Conservation (phyloP, 164 flowering plant genomes). For the Chloranthus sessilifolius region DNA sequence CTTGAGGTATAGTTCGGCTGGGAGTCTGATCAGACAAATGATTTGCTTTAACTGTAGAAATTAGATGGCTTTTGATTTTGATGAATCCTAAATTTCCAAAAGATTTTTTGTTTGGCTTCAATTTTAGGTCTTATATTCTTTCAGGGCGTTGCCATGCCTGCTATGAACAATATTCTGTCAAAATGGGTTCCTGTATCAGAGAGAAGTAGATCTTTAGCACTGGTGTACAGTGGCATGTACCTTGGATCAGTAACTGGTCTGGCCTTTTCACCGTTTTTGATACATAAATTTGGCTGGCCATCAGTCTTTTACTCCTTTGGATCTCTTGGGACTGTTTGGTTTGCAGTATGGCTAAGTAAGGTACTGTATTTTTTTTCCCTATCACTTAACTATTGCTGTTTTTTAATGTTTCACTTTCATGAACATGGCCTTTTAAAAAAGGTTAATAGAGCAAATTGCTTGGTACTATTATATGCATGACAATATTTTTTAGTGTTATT, state of each 20-base stretch:
- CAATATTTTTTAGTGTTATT: background rate
- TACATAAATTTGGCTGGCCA: conserved; percentile 91
- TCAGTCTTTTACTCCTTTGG: conserved; percentile 97
- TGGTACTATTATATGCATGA: background rate
- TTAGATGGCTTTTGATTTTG: background rate
- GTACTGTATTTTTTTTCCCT: conserved; percentile 24
- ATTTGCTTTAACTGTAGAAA: conserved; percentile 1
- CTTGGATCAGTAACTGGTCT: conserved; percentile 97
- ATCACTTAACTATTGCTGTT: background rate
- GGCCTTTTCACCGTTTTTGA: conserved; percentile 85
- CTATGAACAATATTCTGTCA: conserved; percentile 91
- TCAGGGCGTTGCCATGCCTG: conserved; percentile 99
- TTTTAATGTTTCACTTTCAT: conserved; percentile 2
- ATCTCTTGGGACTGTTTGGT: conserved; percentile 90
- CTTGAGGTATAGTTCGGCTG: too few species aligned
- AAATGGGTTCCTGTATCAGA: conserved; percentile 96
- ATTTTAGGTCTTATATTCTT: conserved; percentile 12
- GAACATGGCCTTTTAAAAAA: background rate
- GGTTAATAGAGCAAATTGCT: background rate
- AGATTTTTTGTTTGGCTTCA: background rate
- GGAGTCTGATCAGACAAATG: too few species aligned
- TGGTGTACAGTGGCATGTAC: conserved; percentile 98
- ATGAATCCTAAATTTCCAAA: background rate
- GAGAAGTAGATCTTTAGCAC: conserved; percentile 92
- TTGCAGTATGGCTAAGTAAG: conserved; percentile 76